Evolutionary conservation across 73 alveolate species (phyloP).

Genomic region (Tetrahymena elliotti): DNA sequence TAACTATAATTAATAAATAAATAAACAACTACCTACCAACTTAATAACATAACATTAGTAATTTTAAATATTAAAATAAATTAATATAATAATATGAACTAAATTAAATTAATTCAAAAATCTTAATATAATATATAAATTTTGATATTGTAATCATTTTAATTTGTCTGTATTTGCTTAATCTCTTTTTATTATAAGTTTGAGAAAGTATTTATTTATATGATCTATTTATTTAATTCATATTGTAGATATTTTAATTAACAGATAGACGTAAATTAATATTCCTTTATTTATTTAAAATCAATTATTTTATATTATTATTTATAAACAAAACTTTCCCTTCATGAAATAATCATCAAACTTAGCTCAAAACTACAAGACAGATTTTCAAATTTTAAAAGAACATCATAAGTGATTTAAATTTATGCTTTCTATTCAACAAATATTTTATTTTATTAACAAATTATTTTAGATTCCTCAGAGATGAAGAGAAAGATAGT

Average conservation of each 20-base stretch:
- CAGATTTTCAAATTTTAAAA: constrained; percentile 5
- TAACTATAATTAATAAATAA: no score
- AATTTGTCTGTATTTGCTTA: not conserved
- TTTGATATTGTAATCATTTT: not conserved
- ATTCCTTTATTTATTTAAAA: not conserved
- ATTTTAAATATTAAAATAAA: no score
- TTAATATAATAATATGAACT: not conserved
- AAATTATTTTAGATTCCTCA: not conserved
- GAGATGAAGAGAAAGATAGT: constrained; percentile 27
- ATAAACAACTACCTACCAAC: no score
- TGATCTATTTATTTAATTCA: no score
- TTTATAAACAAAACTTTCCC: not conserved
- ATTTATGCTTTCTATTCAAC: not conserved
- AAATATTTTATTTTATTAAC: not conserved
- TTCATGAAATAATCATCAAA: not conserved
- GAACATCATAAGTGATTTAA: constrained; percentile 1
- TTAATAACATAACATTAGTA: no score
- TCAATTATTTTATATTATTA: no score
- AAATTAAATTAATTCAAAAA: no score
- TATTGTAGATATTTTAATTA: not conserved
- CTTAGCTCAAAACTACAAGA: not conserved
- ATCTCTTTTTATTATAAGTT: not conserved
- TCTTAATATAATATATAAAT: no score
- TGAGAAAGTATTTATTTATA: no score
- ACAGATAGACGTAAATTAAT: not conserved